Evolutionary conservation across 78 protist species (phyloP), one percentile per base, ranked within the genome.

Genomic region (Paratrimastix pyriformis): DNA sequence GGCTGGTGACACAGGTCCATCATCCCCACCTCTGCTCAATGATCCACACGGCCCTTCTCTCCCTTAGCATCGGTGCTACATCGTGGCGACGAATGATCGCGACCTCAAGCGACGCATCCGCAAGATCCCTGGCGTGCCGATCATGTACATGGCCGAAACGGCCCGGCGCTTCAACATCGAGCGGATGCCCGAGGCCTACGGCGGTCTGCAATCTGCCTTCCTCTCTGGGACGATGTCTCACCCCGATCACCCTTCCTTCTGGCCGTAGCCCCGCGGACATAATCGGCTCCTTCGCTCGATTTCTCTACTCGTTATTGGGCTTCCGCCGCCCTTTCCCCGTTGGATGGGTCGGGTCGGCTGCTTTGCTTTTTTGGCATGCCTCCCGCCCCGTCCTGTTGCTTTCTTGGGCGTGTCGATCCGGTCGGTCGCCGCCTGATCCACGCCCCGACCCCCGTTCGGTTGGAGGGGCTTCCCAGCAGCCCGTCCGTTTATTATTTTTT

Each of bases 101-200:
- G 99, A 97, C 68, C 65, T 97, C 30, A 87, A 93, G 75, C 80
- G 98, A 32, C 74, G 97, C 9, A 32, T 94, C 15, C 82, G 97
- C 35, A 97, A 97, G 76, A 72, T 97, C 2, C 98, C 99, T 0
- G 99, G 99, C 45, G 97, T 96, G 7, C 98, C 98, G 0, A 87
- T 97, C 75, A 81, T 97, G 82, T 88, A 66, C 65, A 84, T 96
- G 35, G 68, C 42, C 15, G 21, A 21, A 15, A 39, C 81, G 26
- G 76, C 77, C 18, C 95, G 81, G n/a, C 60, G 59, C 45, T 94
- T 79, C 76, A 75, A 86, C 18, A 66, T 97, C 9, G 98, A 97
- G 78, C 71, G 99, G 45, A 43, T 97, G 85, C 98, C 99, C 7
- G 99, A 96, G 1, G 91, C 77, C 24, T 48, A 7, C 11, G 87